Conservation (phyloP, 192 early-diverging fungal species). For the Spizellomyces sp. region DNA sequence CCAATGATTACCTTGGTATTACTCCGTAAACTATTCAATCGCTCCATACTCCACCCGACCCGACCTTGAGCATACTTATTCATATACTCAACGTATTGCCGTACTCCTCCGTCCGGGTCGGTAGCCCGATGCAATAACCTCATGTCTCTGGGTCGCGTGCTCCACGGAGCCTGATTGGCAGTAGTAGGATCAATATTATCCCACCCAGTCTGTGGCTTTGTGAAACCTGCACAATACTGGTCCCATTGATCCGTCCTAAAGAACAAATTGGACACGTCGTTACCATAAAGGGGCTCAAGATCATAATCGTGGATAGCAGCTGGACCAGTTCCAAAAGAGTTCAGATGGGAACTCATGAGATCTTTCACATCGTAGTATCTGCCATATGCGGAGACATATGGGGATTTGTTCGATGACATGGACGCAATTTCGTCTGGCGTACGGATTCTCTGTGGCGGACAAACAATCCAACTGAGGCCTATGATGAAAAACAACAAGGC, state of each 20-base stretch:
- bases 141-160: background rate
- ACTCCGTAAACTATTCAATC: constrained; percentile 13
- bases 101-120: constrained; percentile 1
- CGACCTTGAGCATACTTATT: constrained; percentile 38
- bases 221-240: constrained; percentile 27
- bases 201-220: constrained; percentile 23
- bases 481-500: constrained; percentile 78
- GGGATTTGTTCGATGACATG: background rate
- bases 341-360: constrained; percentile 17
- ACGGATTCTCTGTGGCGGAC: constrained; percentile 60
- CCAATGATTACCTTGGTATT: background rate
- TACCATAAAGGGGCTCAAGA: constrained; percentile 27
- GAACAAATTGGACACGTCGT: constrained; percentile 42
- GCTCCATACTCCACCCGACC: constrained; percentile 35
- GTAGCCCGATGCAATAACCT: constrained; percentile 10
- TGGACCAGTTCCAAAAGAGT: constrained; percentile 15
- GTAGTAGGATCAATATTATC: constrained; percentile 26
- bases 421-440: constrained; percentile 4
- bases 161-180: constrained; percentile 6
- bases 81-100: constrained; percentile 37
- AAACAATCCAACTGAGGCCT: constrained; percentile 71
- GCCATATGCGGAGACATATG: constrained; percentile 33
- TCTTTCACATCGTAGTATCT: constrained; percentile 30
- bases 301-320: constrained; percentile 23
- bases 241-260: constrained; percentile 24